Evolutionary conservation across 768 basidiomycete species (phyloP).

Genomic region (Phylloporus sp.): DNA sequence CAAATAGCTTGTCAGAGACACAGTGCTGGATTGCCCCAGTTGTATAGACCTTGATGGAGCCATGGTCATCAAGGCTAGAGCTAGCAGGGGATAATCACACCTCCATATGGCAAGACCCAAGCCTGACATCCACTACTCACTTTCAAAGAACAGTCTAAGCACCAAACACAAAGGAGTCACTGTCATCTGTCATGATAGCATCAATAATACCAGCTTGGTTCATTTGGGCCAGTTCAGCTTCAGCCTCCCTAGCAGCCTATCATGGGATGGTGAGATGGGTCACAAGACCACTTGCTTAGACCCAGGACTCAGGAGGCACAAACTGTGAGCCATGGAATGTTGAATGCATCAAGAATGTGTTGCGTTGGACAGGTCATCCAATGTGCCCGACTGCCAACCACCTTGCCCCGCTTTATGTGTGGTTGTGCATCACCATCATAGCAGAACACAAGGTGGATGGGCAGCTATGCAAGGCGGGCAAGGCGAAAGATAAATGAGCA

Average conservation of each 20-base stretch:
- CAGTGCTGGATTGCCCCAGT: neutral
- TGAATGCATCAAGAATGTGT: neutral
- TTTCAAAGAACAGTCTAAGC: constrained; percentile 2
- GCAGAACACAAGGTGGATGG: neutral
- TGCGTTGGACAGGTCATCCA: constrained; percentile 2
- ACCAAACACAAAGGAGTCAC: constrained; percentile 5
- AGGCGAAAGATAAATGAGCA: neutral
- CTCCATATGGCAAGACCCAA: too few relatives aligned
- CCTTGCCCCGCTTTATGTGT: neutral
- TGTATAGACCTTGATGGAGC: constrained; percentile 1
- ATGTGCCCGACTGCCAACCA: too few relatives aligned
- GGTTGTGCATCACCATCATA: neutral
- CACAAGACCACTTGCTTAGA: too few relatives aligned
- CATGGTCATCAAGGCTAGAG: neutral
- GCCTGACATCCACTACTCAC: too few relatives aligned
- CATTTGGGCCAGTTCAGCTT: neutral
- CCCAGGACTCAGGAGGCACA: too few relatives aligned
- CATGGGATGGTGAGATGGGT: neutral
- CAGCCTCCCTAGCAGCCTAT: neutral
- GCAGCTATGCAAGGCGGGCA: neutral
- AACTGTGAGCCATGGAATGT: neutral
- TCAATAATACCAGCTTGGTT: neutral
- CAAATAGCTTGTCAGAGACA: constrained; percentile 17
- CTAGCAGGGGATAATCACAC: too few relatives aligned
- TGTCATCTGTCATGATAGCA: constrained; percentile 1